Conservation (phyloP, 2,329 filamentous ascomycete genomes). For the Incumbomyces delicatus region DNA sequence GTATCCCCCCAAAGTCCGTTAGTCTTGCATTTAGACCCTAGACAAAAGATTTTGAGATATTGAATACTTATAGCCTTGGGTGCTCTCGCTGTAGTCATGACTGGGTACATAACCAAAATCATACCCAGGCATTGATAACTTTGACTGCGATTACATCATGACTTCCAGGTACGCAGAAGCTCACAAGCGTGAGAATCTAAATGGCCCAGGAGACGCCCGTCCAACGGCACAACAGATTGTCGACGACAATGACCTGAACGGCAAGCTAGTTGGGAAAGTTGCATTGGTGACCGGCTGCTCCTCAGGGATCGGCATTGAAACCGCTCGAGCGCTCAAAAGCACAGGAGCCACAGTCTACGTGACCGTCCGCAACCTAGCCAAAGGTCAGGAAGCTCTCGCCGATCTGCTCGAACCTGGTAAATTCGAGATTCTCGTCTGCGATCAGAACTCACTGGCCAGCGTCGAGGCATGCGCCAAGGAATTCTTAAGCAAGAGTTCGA, state of each 20-base stretch:
- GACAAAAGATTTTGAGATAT: too few relatives aligned
- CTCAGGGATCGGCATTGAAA: conserved; percentile 31
- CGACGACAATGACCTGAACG: conserved; percentile 20
- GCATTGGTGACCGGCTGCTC: conserved; percentile 32
- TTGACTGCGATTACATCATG: conserved; percentile 10
- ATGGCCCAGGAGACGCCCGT: conserved; percentile 19
- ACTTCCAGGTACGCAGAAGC: conserved; percentile 20
- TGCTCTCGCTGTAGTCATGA: too few relatives aligned
- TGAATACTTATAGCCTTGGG: too few relatives aligned
- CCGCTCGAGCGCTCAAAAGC: conserved; percentile 27
- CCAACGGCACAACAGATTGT: conserved; percentile 19
- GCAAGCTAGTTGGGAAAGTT: conserved; percentile 23
- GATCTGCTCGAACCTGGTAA: conserved; percentile 18
- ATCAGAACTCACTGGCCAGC: conserved; percentile 24
- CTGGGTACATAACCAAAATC: too few relatives aligned
- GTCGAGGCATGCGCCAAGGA: conserved; percentile 22
- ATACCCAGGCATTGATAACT: too few relatives aligned
- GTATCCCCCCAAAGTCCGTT: too few relatives aligned
- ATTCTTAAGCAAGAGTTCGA: conserved; percentile 16
- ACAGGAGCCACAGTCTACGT: conserved; percentile 32
- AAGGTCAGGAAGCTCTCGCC: conserved; percentile 23
- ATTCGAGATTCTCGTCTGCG: conserved; percentile 26
- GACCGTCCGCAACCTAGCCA: conserved; percentile 28
- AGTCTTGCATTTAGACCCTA: too few relatives aligned
- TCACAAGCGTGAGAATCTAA: conserved; percentile 15